phyloP scores from a whole-genome alignment of 371 early-diverging fungal genomes.

The Amoeboaphelidium protococcarum region DNA sequence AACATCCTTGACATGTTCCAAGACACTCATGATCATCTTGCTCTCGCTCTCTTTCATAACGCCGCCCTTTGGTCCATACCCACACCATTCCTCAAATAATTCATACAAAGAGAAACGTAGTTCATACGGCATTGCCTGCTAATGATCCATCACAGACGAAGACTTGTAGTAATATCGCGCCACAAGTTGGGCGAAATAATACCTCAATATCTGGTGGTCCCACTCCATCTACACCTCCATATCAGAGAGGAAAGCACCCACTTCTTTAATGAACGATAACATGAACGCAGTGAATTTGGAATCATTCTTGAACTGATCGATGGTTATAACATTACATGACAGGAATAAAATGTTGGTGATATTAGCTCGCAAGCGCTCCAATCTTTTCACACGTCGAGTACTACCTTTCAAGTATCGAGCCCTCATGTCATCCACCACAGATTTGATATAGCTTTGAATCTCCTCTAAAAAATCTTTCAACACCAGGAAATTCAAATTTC shows the following conservation, averaged over 20 bases:
- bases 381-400: neutral
- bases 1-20: constrained; percentile 43
- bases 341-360: neutral
- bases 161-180: constrained; percentile 48
- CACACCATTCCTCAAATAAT: constrained; percentile 79
- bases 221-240: constrained; percentile 43
- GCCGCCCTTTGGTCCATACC: constrained; percentile 39
- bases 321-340: constrained; percentile 17
- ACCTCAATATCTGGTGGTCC: constrained; percentile 61
- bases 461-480: constrained; percentile 38
- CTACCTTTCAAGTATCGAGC: constrained; percentile 1
- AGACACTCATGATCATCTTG: constrained; percentile 34
- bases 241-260: constrained; percentile 32
- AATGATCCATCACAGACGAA: constrained; percentile 3
- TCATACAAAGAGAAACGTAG: constrained; percentile 41
- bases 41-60: constrained; percentile 35
- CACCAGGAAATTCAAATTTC: constrained; percentile 31
- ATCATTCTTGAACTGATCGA: no score
- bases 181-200: constrained; percentile 57
- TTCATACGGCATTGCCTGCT: constrained; percentile 27
- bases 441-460: constrained; percentile 27
- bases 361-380: neutral
- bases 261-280: constrained; percentile 25
- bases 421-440: constrained; percentile 34
- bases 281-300: no score